phyloP scores from a whole-genome alignment of 2,329 filamentous ascomycete genomes.

The Blumeria graminis region DNA sequence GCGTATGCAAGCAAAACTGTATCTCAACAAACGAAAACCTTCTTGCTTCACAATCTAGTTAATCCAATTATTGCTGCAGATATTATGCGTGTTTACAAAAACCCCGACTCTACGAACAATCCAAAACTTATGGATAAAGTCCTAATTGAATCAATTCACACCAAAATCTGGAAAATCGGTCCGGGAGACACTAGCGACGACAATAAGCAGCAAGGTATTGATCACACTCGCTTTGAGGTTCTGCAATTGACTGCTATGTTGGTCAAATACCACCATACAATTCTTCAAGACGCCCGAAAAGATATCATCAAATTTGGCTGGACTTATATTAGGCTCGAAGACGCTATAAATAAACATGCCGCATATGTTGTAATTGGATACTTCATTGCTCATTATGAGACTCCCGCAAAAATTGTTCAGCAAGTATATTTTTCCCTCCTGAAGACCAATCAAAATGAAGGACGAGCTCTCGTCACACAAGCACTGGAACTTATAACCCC shows the following conservation, averaged over 20 bases:
- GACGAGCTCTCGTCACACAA: slow-evolving; percentile 74
- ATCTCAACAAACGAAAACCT: slow-evolving; percentile 78
- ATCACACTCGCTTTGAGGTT: slow-evolving; percentile 88
- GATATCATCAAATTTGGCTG: slow-evolving; percentile 98
- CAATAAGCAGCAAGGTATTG: slow-evolving; percentile 59
- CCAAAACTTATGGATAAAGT: slow-evolving; percentile 62
- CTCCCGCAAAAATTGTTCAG: slow-evolving; percentile 80
- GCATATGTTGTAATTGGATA: slow-evolving; percentile 94
- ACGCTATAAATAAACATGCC: slow-evolving; percentile 97
- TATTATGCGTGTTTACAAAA: slow-evolving; percentile 57
- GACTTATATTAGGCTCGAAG: slow-evolving; percentile 95
- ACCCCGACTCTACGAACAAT: slow-evolving; percentile 28
- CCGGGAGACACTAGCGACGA: slow-evolving; percentile 65
- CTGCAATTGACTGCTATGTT: slow-evolving; percentile 85
- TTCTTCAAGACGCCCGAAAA: slow-evolving; percentile 77
- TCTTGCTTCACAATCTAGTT: slow-evolving; percentile 72
- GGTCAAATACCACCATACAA: slow-evolving; percentile 78
- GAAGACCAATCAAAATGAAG: slow-evolving; percentile 86
- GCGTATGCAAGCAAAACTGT: slow-evolving; percentile 57
- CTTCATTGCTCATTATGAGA: slow-evolving; percentile 94
- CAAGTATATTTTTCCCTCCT: slow-evolving; percentile 86
- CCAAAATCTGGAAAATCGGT: slow-evolving; percentile 83
- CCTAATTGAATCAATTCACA: slow-evolving; percentile 75
- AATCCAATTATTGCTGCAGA: slow-evolving; percentile 96
- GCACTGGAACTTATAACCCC: slow-evolving; percentile 89